phyloP scores from a whole-genome alignment of 345 rosid species.

The Isatis tinctoria region DNA sequence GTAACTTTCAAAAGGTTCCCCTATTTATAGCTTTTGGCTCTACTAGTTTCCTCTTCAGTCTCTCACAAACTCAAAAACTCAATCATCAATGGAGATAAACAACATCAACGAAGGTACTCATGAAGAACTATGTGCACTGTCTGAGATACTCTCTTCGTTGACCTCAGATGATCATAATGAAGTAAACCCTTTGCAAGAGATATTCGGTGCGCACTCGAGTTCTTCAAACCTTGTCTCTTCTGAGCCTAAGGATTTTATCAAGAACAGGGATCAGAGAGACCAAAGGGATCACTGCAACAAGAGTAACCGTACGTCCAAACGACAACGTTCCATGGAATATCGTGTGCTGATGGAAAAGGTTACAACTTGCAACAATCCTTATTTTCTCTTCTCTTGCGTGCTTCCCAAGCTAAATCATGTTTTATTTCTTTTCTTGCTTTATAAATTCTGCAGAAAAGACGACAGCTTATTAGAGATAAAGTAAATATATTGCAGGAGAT shows the following conservation, averaged over 20 bases:
- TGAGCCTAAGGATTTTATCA: not conserved
- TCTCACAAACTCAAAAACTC: constrained; percentile 1
- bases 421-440: not conserved
- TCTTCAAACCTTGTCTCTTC: not conserved
- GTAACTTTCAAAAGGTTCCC: not conserved
- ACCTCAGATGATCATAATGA: not conserved
- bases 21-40: not conserved
- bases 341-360: constrained; percentile 21
- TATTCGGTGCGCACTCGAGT: not conserved
- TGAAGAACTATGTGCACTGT: not conserved
- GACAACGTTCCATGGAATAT: constrained; percentile 13
- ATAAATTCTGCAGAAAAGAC: constrained; percentile 14
- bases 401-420: not conserved
- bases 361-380: not conserved
- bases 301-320: not conserved
- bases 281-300: not conserved
- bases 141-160: not conserved
- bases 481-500: constrained; percentile 14
- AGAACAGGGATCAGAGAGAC: not conserved
- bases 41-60: not conserved
- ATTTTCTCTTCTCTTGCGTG: not conserved
- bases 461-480: constrained; percentile 11
- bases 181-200: constrained; percentile 24
- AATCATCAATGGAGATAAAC: constrained; percentile 7
- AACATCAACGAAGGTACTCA: not conserved